Evolutionary conservation across 257 asterid genomes (phyloP).

Genomic region (Solanum verrucosum): DNA sequence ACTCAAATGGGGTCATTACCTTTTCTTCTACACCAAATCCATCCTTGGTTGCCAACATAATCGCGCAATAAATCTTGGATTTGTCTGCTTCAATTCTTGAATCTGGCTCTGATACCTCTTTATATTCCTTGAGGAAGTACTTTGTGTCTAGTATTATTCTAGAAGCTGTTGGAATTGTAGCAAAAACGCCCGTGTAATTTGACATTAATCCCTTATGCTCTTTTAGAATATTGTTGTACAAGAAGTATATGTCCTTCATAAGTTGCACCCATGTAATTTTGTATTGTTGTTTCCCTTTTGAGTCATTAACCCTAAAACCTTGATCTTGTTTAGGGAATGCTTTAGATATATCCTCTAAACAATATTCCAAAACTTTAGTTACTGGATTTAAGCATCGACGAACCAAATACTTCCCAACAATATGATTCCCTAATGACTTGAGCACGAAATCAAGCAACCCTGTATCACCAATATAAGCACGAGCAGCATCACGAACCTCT

Average conservation of each 20-base stretch:
- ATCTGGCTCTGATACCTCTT: background rate
- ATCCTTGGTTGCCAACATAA: constrained; percentile 5
- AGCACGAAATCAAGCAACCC: constrained; percentile 89
- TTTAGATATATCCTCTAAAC: constrained; percentile 69
- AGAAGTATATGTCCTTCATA: constrained; percentile 47
- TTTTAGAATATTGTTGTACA: constrained; percentile 37
- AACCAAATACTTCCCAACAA: constrained; percentile 81
- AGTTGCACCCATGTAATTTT: constrained; percentile 59
- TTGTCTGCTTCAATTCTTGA: constrained; percentile 10
- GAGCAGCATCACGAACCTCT: constrained; percentile 79
- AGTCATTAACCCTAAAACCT: constrained; percentile 7
- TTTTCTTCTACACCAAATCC: constrained; percentile 1
- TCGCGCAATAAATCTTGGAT: constrained; percentile 35
- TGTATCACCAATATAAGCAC: constrained; percentile 84
- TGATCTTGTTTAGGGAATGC: constrained; percentile 40
- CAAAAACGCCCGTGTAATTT: constrained; percentile 4
- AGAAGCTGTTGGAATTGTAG: constrained; percentile 43
- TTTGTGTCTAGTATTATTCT: constrained; percentile 69
- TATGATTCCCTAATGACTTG: constrained; percentile 84
- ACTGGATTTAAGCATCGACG: constrained; percentile 84
- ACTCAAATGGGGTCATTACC: constrained; percentile 40
- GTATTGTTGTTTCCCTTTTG: constrained; percentile 25
- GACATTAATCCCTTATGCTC: constrained; percentile 15
- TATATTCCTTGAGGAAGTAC: constrained; percentile 46
- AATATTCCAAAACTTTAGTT: constrained; percentile 81